Evolutionary conservation across 73 alveolate species (phyloP).

Genomic region (Symbiodinium pilosum): DNA sequence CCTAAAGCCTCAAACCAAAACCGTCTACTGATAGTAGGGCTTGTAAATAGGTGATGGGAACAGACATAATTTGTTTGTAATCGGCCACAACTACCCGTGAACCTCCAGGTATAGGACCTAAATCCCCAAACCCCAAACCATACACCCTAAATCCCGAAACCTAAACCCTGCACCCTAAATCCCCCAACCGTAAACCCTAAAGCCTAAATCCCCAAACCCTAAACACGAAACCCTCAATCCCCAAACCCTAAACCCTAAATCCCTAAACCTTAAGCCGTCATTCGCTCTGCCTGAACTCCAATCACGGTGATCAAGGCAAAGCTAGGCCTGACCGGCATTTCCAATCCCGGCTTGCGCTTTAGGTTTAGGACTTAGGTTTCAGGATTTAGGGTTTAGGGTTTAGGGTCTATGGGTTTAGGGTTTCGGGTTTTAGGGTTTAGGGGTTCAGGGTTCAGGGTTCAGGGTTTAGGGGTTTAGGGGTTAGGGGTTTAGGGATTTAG

Average conservation of each 20-base stretch:
- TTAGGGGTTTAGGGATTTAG: too few relatives aligned
- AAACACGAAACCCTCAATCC: neutral
- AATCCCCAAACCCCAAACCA: neutral
- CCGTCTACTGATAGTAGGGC: too few relatives aligned
- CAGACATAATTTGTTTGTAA: too few relatives aligned
- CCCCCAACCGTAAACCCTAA: too few relatives aligned
- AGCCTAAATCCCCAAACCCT: neutral
- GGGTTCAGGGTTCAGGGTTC: too few relatives aligned
- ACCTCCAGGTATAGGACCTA: neutral
- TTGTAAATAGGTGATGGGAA: too few relatives aligned
- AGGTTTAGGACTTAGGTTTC: neutral
- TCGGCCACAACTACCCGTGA: neutral
- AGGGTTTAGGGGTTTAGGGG: too few relatives aligned
- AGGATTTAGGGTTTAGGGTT: neutral
- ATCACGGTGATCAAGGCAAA: constrained; percentile 80
- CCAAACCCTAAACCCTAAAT: neutral
- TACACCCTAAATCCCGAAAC: neutral
- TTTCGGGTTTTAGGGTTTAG: neutral
- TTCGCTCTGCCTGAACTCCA: constrained; percentile 33
- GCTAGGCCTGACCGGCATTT: constrained; percentile 37
- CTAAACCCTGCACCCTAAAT: neutral
- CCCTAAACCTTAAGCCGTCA: neutral
- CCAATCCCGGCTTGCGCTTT: too few relatives aligned
- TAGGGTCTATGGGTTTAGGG: neutral
- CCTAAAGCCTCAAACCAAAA: too few relatives aligned